Evolutionary conservation across 192 early-diverging fungal species (phyloP).

Genomic region (Rhizophagus clarus): DNA sequence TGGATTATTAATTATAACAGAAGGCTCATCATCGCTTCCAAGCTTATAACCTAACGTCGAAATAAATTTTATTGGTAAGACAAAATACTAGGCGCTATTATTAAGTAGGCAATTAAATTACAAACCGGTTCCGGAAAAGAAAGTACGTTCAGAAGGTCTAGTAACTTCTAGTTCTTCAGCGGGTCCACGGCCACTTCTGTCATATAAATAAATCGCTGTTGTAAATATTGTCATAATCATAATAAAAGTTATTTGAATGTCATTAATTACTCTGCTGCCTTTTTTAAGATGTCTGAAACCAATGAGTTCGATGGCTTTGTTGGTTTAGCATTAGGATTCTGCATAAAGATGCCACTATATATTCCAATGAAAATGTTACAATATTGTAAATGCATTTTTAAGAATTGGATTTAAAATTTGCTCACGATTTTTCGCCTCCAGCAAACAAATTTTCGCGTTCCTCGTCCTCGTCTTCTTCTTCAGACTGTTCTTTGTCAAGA

Average conservation of each 20-base stretch:
- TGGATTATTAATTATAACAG: constrained; percentile 10
- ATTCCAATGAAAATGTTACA: neutral
- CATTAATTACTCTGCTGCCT: constrained; percentile 64
- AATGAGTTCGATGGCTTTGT: constrained; percentile 52
- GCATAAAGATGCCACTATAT: constrained; percentile 32
- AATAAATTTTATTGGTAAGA: neutral
- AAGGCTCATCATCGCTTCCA: constrained; percentile 57
- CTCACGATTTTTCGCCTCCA: constrained; percentile 95
- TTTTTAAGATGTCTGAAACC: constrained; percentile 77
- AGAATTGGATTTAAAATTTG: constrained; percentile 29
- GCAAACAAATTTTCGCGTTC: constrained; percentile 80
- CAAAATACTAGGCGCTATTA: neutral
- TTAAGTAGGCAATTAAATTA: neutral
- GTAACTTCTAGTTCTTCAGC: constrained; percentile 36
- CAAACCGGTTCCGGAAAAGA: constrained; percentile 41
- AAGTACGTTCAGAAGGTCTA: constrained; percentile 29
- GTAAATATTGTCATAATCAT: too few relatives aligned
- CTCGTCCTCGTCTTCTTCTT: constrained; percentile 44
- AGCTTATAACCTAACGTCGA: constrained; percentile 43
- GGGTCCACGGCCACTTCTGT: constrained; percentile 36
- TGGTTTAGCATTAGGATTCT: constrained; percentile 49
- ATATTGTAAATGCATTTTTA: neutral
- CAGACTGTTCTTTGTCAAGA: constrained; percentile 36
- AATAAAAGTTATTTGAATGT: too few relatives aligned
- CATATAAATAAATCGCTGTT: neutral